A percentile compares a stretch with the other conserved stretches of the same genome.
Conservation (phyloP, 2,329 filamentous ascomycete genomes). For the Phaeosphaeria sp. region DNA sequence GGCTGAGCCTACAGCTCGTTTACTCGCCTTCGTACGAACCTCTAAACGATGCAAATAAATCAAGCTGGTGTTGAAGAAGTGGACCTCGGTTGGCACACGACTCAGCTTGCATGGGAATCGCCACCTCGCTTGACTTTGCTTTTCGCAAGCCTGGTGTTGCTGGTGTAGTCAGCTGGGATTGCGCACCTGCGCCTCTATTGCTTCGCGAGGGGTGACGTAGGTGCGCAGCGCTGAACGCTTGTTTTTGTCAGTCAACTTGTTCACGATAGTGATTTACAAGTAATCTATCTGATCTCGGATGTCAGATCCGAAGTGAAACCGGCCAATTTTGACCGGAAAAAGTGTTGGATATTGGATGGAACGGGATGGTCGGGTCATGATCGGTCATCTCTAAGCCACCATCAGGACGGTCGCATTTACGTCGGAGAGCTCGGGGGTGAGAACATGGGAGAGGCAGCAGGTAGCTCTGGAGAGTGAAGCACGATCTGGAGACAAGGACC, state of each 20-base stretch:
- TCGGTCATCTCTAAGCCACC: background rate
- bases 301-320: background rate
- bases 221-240: background rate
- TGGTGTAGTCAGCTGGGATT: conserved; percentile 3
- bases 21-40: background rate
- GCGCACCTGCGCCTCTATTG: conserved; percentile 21
- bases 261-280: background rate
- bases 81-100: background rate
- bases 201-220: conserved; percentile 15
- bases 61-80: background rate
- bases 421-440: background rate
- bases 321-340: background rate
- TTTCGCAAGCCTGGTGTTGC: background rate
- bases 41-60: background rate
- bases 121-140: background rate
- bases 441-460: background rate
- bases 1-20: background rate
- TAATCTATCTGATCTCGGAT: background rate
- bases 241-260: background rate
- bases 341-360: background rate
- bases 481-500: background rate
- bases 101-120: background rate
- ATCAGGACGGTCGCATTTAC: background rate
- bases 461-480: background rate
- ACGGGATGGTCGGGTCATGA: background rate